Percentiles rank a stretch among this genome's conserved stretches.
Evolutionary conservation across 441 rosid species (phyloP).

Genomic region (Capsella rubella): DNA sequence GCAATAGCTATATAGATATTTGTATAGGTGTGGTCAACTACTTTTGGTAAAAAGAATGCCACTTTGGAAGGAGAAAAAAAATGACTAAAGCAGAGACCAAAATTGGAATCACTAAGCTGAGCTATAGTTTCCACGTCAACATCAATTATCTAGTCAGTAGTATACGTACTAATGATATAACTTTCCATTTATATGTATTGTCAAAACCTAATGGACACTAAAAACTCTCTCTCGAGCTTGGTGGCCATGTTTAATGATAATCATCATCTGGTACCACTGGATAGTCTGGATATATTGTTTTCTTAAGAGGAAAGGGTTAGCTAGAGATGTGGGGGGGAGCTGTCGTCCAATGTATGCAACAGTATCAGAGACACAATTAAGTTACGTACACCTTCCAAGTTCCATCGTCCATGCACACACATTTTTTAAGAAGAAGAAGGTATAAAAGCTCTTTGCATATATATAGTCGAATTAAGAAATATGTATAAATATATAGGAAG

Average conservation of each 20-base stretch:
- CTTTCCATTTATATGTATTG: neutral
- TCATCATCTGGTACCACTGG: conserved; percentile 5
- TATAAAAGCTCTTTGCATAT: conserved; percentile 2
- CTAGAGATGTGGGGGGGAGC: conserved; percentile 26
- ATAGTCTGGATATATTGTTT: neutral
- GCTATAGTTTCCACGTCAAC: conserved; percentile 34
- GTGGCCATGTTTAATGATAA: conserved; percentile 32
- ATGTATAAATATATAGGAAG: conserved; percentile 6
- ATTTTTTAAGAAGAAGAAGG: neutral
- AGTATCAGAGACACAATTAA: conserved; percentile 34
- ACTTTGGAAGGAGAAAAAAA: conserved; percentile 22
- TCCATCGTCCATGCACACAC: conserved; percentile 43
- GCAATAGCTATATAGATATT: neutral
- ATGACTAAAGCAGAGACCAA: conserved; percentile 37
- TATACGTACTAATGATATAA: conserved; percentile 12
- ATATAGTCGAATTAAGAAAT: conserved; percentile 10
- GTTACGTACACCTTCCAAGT: conserved; percentile 46
- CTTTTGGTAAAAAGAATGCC: conserved; percentile 37
- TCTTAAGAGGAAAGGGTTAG: conserved; percentile 14
- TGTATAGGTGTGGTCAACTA: conserved; percentile 35
- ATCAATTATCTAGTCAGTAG: conserved; percentile 29
- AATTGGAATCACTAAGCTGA: conserved; percentile 16
- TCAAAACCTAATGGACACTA: conserved; percentile 18
- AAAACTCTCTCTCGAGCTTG: neutral
- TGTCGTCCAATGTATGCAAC: conserved; percentile 15